These are phyloP conservation scores for Acacia acuminata DNA, from an alignment of 306 rosid species.

Conservation along the genomic window DNA sequence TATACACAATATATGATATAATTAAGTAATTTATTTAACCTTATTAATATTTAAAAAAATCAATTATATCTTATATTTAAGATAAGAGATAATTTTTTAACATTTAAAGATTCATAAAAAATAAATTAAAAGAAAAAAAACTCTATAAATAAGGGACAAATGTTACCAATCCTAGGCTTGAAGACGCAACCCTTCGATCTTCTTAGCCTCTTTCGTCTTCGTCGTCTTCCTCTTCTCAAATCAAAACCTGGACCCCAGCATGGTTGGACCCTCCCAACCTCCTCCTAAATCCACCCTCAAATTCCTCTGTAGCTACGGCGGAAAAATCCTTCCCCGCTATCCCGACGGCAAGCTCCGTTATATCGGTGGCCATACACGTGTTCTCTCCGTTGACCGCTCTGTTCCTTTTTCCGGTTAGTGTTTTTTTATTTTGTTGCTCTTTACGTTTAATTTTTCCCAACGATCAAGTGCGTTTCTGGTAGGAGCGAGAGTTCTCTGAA, in stretches of 20 bases:
- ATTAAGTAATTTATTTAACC: too few relatives aligned
- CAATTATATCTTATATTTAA: too few relatives aligned
- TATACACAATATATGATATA: too few relatives aligned
- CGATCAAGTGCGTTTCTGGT: not conserved
- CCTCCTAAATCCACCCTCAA: conserved; percentile 53
- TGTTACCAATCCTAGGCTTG: conserved; percentile 51
- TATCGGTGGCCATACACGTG: conserved; percentile 88
- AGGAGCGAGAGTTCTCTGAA: not conserved
- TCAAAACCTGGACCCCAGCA: conserved; percentile 19
- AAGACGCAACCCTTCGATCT: conserved; percentile 38
- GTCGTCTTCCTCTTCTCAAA: not conserved
- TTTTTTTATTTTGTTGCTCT: not conserved
- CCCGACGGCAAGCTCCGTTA: conserved; percentile 97
- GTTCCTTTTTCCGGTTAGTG: conserved; percentile 77
- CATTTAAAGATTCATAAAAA: too few relatives aligned
- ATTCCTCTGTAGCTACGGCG: conserved; percentile 91
- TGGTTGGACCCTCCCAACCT: conserved; percentile 49
- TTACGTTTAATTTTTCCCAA: not conserved
- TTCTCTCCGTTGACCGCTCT: conserved; percentile 73
- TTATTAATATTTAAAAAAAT: too few relatives aligned
- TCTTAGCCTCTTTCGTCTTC: conserved; percentile 11
- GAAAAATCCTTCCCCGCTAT: conserved; percentile 89
- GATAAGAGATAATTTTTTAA: not conserved
- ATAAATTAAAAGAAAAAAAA: not conserved
- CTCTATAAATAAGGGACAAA: conserved; percentile 58